These are phyloP conservation scores for Myxozyma geophila DNA, from an alignment of 805 yeast genomes.

Conservation along the genomic window DNA sequence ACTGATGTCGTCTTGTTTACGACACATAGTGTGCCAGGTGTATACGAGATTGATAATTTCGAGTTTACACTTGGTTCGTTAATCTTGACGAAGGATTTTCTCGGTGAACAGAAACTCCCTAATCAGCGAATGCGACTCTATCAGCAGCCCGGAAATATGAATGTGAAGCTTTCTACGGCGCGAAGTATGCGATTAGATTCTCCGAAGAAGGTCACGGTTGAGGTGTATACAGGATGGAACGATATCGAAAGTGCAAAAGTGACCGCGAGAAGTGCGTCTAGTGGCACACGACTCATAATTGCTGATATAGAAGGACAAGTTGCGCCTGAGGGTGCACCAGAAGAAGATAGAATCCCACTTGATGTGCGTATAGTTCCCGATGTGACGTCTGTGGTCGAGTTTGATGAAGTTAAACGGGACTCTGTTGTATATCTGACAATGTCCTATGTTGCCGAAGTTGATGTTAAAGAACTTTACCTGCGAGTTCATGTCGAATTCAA, in stretches of 20 bases:
- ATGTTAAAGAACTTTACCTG: constrained; percentile 35
- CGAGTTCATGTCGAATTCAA: constrained; percentile 39
- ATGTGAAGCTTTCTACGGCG: constrained; percentile 22
- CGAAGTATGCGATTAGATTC: constrained; percentile 19
- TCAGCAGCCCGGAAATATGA: constrained; percentile 34
- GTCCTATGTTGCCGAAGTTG: constrained; percentile 42
- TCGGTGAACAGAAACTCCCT: constrained; percentile 1
- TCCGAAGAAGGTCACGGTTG: constrained; percentile 18
- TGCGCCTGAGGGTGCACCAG: background rate
- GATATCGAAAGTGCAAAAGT: constrained; percentile 19
- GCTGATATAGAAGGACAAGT: constrained; percentile 12
- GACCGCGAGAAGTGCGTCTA: constrained; percentile 27
- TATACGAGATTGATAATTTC: constrained; percentile 44
- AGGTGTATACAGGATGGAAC: constrained; percentile 35
- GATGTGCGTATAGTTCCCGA: constrained; percentile 10
- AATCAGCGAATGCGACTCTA: constrained; percentile 19
- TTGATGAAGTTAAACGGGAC: constrained; percentile 11
- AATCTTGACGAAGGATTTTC: constrained; percentile 39
- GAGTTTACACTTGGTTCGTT: constrained; percentile 41
- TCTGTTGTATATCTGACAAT: constrained; percentile 36
- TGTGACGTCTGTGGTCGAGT: constrained; percentile 2
- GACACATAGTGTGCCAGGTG: constrained; percentile 46
- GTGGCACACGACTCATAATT: constrained; percentile 20
- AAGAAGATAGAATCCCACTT: background rate
- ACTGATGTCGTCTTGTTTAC: constrained; percentile 41